A percentile compares a stretch with the other conserved stretches of the same genome.
These are phyloP conservation scores for Wickerhamiella lipophila DNA, from an alignment of 805 yeast genomes.

Conservation along the genomic window DNA sequence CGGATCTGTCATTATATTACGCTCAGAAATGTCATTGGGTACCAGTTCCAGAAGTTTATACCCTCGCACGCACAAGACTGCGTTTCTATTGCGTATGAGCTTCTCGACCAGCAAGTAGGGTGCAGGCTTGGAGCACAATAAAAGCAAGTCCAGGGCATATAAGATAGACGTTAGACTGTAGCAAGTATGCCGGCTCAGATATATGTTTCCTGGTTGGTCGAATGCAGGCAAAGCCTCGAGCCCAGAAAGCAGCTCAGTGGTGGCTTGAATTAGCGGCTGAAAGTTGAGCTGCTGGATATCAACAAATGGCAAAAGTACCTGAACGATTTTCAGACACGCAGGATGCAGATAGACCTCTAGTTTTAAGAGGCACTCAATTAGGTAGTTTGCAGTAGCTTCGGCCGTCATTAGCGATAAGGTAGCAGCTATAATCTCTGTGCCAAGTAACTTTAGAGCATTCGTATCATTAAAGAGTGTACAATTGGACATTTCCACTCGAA, in stretches of 20 bases:
- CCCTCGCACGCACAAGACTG: neutral
- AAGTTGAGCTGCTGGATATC: neutral
- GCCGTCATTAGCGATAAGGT: neutral
- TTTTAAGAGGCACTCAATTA: neutral
- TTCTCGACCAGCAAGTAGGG: neutral
- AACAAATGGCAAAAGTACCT: neutral
- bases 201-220: neutral
- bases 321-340: neutral
- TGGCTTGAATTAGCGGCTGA: neutral
- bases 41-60: neutral
- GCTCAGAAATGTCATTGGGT: neutral
- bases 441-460: neutral
- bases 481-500: neutral
- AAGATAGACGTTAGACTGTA: neutral
- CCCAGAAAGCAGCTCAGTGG: neutral
- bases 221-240: neutral
- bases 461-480: neutral
- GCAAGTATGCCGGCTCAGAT: neutral
- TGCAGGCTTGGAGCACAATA: neutral
- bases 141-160: neutral
- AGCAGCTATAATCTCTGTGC: neutral
- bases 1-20: neutral
- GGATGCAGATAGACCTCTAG: neutral
- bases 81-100: neutral
- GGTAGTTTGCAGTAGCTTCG: neutral